Evolutionary conservation across 2,329 filamentous ascomycete genomes (phyloP), one percentile per base, ranked within the genome.

Genomic region (Neonectria ditissima): DNA sequence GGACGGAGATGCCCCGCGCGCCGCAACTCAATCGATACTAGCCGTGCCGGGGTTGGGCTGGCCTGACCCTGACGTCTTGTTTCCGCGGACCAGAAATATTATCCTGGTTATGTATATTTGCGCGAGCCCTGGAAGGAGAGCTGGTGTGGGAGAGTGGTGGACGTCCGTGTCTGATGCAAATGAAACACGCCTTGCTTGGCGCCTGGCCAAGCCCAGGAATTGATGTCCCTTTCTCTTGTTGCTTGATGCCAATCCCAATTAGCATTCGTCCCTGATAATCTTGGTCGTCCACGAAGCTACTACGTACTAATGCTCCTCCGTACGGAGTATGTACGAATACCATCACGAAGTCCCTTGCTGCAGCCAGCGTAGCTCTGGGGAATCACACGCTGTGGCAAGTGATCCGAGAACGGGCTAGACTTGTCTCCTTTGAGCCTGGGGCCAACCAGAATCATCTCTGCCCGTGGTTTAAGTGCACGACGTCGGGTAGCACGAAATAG

Each of bases 31-130:
- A 37, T 37, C 6, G 34, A 37, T n/a, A n/a, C 34, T 37, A 37
- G 34, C 34, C 16, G 34, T 14, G 34, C 32, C 9, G 28, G 28
- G 28, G 28, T 20, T 32, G 28, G 47, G 1, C 47, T 56, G 53
- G 39, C 37, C n/a, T 52, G 53, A 62, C 32, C 41, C 37, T 37
- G 20, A 53, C 24, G 59, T 47, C 39, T 51, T 53, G 37, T 61
- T 48, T 32, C 47, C 47, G 28, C 7, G 39, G 39, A 45, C 48
- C 45, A 45, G 50, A 41, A 13, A 20, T 20, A 41, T 11, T 18
- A 41, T n/a, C n/a, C n/a, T 41, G 16, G 37, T 11, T 41, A 11
- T n/a, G 37, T 20, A 10, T n/a, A n/a, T 37, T 37, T 41, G 37
- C 8, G 37, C n/a, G 37, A 41, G n/a, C 37, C 37, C n/a, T 41